Percentiles rank a stretch among this genome's conserved stretches.
phyloP scores from a whole-genome alignment of 768 basidiomycete species.

The Pluteus cervinus region DNA sequence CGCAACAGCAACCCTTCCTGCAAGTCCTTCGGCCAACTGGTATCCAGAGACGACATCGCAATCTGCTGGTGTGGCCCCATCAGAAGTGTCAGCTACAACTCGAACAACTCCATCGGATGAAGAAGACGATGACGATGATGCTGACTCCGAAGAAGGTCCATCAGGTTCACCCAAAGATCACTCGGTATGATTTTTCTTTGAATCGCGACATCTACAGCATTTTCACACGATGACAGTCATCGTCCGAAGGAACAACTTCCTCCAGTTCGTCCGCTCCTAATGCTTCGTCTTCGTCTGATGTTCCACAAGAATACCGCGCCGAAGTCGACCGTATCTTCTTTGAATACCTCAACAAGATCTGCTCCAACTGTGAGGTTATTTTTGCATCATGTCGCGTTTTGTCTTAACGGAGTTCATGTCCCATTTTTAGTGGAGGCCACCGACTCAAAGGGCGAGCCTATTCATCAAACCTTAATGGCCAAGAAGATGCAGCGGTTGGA shows the following conservation, averaged over 20 bases:
- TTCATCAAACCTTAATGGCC: constrained; percentile 97
- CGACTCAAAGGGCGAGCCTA: constrained; percentile 92
- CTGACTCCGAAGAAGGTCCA: constrained; percentile 39
- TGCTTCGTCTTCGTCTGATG: constrained; percentile 40
- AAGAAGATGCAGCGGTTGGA: constrained; percentile 98
- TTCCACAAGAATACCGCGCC: constrained; percentile 72
- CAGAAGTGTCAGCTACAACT: constrained; percentile 22
- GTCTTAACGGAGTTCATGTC: constrained; percentile 13
- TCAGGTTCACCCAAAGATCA: no score
- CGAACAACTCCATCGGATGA: constrained; percentile 41
- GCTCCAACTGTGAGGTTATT: constrained; percentile 76
- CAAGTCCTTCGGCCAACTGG: constrained; percentile 5
- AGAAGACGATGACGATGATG: constrained; percentile 41
- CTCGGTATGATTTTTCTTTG: no score
- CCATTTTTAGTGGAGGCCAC: constrained; percentile 72
- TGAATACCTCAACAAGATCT: constrained; percentile 80
- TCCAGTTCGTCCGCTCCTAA: constrained; percentile 15
- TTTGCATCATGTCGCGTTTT: constrained; percentile 10
- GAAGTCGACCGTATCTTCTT: constrained; percentile 91
- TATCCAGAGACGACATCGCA: constrained; percentile 9
- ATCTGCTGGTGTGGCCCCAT: constrained; percentile 13
- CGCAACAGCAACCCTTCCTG: background rate
- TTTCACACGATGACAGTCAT: constrained; percentile 19
- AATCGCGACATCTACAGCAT: constrained; percentile 3
- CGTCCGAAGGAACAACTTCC: constrained; percentile 23